Percentiles rank a stretch among this genome's conserved stretches.
Evolutionary conservation across 2,329 filamentous ascomycete genomes (phyloP).

Genomic region (Neodidymelliopsis sp.): DNA sequence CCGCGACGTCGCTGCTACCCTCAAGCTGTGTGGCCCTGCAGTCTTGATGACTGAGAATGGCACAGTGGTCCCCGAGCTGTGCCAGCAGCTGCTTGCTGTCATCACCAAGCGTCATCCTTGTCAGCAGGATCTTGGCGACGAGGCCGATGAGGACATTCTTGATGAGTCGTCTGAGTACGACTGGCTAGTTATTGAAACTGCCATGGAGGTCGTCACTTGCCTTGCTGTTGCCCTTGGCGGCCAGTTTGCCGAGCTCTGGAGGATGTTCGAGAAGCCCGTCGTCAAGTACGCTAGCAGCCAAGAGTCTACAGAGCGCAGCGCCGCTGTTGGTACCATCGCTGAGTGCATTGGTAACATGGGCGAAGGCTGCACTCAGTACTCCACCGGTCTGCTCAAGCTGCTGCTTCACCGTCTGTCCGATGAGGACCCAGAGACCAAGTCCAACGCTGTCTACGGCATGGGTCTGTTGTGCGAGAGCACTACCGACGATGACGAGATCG

Average conservation of each 20-base stretch:
- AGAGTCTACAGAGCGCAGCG: constrained; percentile 86
- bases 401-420: constrained; percentile 87
- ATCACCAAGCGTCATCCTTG: constrained; percentile 91
- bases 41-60: constrained; percentile 75
- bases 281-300: constrained; percentile 86
- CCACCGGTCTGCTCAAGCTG: constrained; percentile 76
- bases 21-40: constrained; percentile 89
- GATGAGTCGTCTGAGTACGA: constrained; percentile 92
- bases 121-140: constrained; percentile 87
- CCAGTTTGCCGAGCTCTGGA: constrained; percentile 88
- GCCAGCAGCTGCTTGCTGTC: constrained; percentile 77
- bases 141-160: constrained; percentile 70
- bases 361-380: constrained; percentile 80
- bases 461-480: constrained; percentile 87
- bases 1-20: constrained; percentile 86
- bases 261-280: constrained; percentile 92
- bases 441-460: constrained; percentile 91
- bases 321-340: constrained; percentile 88
- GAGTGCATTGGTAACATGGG: constrained; percentile 90
- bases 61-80: constrained; percentile 73
- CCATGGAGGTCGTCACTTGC: constrained; percentile 86
- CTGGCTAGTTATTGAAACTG: constrained; percentile 95
- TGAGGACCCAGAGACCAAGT: constrained; percentile 90
- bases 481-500: constrained; percentile 73
- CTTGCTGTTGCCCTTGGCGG: constrained; percentile 82